Percentiles rank a stretch among this genome's conserved stretches.
These are phyloP conservation scores for Dovyalis caffra DNA, from an alignment of 345 rosid species.

Conservation along the genomic window DNA sequence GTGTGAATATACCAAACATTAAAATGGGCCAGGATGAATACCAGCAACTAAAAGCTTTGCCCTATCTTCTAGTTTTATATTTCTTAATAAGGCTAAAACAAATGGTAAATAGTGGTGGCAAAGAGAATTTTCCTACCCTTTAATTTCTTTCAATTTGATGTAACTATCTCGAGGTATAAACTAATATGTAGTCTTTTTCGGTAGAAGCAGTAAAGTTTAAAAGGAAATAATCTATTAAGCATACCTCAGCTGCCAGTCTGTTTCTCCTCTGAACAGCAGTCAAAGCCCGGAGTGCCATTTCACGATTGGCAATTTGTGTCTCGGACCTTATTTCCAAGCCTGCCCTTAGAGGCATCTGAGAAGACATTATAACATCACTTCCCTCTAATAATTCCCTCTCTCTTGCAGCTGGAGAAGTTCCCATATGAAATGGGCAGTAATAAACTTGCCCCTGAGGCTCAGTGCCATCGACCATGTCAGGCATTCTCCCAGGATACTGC, in stretches of 20 bases:
- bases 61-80: not conserved
- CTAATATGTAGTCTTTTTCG: too few species aligned
- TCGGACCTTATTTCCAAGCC: not conserved
- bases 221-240: not conserved
- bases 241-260: slow-evolving; percentile 26
- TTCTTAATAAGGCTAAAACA: not conserved
- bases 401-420: not conserved
- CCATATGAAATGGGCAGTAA: not conserved
- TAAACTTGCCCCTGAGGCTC: not conserved
- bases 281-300: not conserved
- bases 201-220: not conserved
- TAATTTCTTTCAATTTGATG: not conserved
- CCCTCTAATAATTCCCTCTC: slow-evolving; percentile 6
- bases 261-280: slow-evolving; percentile 17
- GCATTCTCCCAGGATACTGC: slow-evolving; percentile 3
- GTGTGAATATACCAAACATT: not conserved
- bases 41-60: not conserved
- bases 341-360: not conserved
- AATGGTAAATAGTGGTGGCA: not conserved
- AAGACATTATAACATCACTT: slow-evolving; percentile 4
- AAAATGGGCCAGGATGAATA: not conserved
- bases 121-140: not conserved
- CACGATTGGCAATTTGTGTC: slow-evolving; percentile 3
- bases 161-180: too few species aligned
- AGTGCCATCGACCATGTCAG: not conserved